Percentiles rank a stretch among this genome's conserved stretches.
Evolutionary conservation across 1,139 yeast species (phyloP).

Genomic region (Suhomyces bokatorum): DNA sequence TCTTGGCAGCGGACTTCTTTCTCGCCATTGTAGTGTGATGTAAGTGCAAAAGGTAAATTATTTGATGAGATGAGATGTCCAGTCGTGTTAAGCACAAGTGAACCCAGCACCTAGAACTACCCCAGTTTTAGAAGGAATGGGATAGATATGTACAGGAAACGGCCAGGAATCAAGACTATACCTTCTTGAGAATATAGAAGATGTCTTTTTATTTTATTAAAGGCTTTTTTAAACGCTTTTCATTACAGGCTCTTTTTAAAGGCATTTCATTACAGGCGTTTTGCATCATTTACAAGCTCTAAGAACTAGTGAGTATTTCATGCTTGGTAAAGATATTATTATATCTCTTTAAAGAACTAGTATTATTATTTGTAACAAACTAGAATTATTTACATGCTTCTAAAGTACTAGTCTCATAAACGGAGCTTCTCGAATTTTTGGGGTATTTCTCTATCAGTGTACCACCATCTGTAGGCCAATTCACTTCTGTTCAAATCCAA

Average conservation of each 20-base stretch:
- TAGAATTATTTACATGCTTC: background rate
- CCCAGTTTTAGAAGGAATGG: background rate
- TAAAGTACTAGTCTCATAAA: background rate
- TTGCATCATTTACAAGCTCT: no score
- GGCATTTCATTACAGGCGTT: no score
- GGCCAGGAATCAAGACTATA: no score
- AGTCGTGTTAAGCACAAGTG: slow-evolving; percentile 3
- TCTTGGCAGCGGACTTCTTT: slow-evolving; percentile 86
- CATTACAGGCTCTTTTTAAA: no score
- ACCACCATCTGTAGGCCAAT: slow-evolving; percentile 71
- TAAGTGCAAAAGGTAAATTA: background rate
- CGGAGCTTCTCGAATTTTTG: slow-evolving; percentile 3
- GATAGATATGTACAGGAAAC: no score
- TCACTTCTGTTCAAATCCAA: slow-evolving; percentile 62
- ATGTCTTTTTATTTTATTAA: no score
- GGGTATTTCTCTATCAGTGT: slow-evolving; percentile 25
- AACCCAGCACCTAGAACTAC: no score
- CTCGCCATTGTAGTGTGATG: slow-evolving; percentile 60
- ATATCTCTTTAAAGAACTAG: no score
- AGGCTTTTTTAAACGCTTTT: background rate
- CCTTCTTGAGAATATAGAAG: no score
- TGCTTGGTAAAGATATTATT: no score
- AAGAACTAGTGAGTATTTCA: no score
- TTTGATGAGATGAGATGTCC: slow-evolving; percentile 14
- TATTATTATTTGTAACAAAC: no score